Conservation (phyloP, 345 rosid species). For the Geranium rotundifolium region DNA sequence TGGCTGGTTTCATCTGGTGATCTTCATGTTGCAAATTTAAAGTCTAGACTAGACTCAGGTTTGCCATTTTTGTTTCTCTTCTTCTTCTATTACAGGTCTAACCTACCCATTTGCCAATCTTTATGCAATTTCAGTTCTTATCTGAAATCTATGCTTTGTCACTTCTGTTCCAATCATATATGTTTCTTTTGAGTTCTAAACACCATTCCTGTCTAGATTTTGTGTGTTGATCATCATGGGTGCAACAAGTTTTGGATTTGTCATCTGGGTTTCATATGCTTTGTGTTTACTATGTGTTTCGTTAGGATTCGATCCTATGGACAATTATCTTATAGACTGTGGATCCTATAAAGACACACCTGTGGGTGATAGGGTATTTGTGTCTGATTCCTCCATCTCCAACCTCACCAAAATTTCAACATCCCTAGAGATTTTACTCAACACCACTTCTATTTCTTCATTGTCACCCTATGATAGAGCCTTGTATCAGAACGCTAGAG, state of each 20-base stretch:
- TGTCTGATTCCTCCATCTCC: slow-evolving; percentile 23
- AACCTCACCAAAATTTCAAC: slow-evolving; percentile 16
- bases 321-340: slow-evolving; percentile 49
- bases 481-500: slow-evolving; percentile 47
- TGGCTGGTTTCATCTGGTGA: no score
- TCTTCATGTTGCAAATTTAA: no score
- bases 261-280: slow-evolving; percentile 20
- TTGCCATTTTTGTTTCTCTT: no score
- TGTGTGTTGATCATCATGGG: no score
- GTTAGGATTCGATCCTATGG: slow-evolving; percentile 32
- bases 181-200: no score
- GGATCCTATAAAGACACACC: slow-evolving; percentile 47
- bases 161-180: no score
- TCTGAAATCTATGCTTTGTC: no score
- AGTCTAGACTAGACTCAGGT: no score
- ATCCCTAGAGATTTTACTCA: slow-evolving; percentile 11
- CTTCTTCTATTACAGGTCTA: no score
- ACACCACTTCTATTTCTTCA: slow-evolving; percentile 15
- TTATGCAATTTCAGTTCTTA: no score
- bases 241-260: slow-evolving; percentile 4
- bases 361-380: slow-evolving; percentile 32
- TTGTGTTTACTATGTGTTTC: slow-evolving; percentile 24
- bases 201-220: no score
- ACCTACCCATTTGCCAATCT: no score
- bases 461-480: slow-evolving; percentile 18